Evolutionary conservation across 2,329 filamentous ascomycete species (phyloP), one percentile per base, ranked within the genome.

Genomic region (Tolypocladium amazonense): DNA sequence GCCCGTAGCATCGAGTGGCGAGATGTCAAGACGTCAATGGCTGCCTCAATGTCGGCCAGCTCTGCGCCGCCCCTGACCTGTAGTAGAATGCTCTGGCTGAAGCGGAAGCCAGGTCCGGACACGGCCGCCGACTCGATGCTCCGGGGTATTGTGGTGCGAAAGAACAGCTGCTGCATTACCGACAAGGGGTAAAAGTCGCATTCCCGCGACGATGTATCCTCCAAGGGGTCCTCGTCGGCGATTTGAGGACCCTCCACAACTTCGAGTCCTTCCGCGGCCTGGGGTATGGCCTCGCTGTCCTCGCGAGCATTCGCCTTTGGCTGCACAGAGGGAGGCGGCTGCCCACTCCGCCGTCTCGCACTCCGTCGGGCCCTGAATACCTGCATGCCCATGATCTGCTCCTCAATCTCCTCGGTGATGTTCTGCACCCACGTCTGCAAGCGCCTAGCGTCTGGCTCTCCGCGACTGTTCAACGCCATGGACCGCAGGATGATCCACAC

Each of bases 361-460:
- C 30, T 54, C 45, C 45, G 41, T 23, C 45, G 33, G 23, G 39
- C 27, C 55, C 9, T 74, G 45, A 71, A 72, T 35, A 80, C 70
- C 56, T 76, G 75, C 45, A 80, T 68, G 56, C 72, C 73, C 68
- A 79, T 72, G 50, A 81, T 76, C 56, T 76, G 76, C 50, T 74
- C 72, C 63, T 80, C 76, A 30, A 73, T 63, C 35, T 76, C 72
- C 58, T 80, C 75, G 61, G 79, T 78, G 55, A 79, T 75, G 62
- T 82, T 82, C 67, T 82, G 79, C 33, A 77, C 76, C 81, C 81
- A 83, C 4, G 78, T 81, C 60, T 80, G 79, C 52, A 83, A 64
- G 59, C 72, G 73, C 38, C 79, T 72, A 50, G 74, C 70, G 64
- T 81, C 73, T 56, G 75, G 68, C 25, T 73, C 69, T 18, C 75